Percentiles rank a stretch among this genome's conserved stretches.
These are phyloP conservation scores for Bremia lactucae DNA, from an alignment of 352 stramenopile species.

Conservation along the genomic window DNA sequence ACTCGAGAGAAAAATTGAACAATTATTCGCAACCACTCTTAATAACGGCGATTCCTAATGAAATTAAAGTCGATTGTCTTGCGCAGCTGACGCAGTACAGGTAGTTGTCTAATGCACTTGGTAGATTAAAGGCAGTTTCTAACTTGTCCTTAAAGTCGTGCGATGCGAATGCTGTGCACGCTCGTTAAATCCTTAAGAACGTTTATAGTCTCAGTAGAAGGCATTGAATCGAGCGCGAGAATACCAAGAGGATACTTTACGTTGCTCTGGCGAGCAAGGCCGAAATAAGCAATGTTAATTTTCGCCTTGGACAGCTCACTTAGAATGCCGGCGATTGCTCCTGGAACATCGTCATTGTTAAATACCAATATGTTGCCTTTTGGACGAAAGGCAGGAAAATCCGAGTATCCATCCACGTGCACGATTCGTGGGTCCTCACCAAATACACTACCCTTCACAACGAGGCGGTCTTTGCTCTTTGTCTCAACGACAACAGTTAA, in stretches of 20 bases:
- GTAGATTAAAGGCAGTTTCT: too few relatives aligned
- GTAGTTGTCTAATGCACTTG: too few relatives aligned
- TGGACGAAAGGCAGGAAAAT: conserved; percentile 75
- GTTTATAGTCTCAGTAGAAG: conserved; percentile 42
- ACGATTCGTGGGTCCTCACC: conserved; percentile 72
- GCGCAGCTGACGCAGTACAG: too few relatives aligned
- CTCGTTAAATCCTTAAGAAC: conserved; percentile 50
- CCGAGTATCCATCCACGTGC: conserved; percentile 71
- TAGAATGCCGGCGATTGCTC: conserved; percentile 66
- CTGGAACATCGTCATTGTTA: conserved; percentile 74
- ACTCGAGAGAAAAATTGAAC: conserved; percentile 24
- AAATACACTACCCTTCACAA: conserved; percentile 76
- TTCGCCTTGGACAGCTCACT: conserved; percentile 51
- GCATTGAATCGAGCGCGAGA: conserved; percentile 52
- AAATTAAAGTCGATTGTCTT: too few relatives aligned
- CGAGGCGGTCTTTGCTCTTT: conserved; percentile 35
- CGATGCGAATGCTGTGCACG: conserved; percentile 60
- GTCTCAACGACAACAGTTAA: conserved; percentile 65
- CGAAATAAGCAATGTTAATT: conserved; percentile 83
- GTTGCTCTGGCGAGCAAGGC: conserved; percentile 56
- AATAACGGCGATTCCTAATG: conserved; percentile 5
- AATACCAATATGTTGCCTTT: conserved; percentile 73
- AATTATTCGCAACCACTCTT: conserved; percentile 11
- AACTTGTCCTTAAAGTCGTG: conserved; percentile 35
- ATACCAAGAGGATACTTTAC: conserved; percentile 57